phyloP scores from a whole-genome alignment of 257 asterid species.

The Solanum chiquidenum region DNA sequence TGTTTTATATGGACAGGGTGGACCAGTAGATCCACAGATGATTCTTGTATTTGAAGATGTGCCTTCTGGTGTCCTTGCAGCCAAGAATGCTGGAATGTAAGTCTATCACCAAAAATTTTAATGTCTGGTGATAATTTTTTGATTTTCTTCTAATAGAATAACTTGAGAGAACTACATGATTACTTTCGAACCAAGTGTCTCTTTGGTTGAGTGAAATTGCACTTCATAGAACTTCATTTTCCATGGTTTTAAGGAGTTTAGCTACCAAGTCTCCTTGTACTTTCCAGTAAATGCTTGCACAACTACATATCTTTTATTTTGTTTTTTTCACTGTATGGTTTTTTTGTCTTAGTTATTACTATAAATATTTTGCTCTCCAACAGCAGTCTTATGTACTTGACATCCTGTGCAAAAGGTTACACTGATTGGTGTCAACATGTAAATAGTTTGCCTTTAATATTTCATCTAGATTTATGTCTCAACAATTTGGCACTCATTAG shows the following conservation, averaged over 20 bases:
- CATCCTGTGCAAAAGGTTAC: background rate
- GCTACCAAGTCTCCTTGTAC: background rate
- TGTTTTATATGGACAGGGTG: conserved; percentile 35
- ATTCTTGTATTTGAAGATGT: conserved; percentile 95
- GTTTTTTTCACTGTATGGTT: background rate
- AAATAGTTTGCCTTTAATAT: background rate
- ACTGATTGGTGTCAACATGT: background rate
- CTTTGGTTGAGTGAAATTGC: background rate
- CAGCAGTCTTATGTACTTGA: background rate
- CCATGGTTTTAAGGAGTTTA: background rate
- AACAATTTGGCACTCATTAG: background rate
- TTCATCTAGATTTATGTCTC: background rate
- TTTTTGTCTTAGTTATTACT: background rate
- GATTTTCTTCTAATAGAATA: background rate
- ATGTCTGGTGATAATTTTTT: background rate
- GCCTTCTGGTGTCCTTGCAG: conserved; percentile 83
- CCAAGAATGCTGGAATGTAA: conserved; percentile 88
- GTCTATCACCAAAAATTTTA: conserved; percentile 5
- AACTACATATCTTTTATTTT: background rate
- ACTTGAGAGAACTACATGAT: background rate
- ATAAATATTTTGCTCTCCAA: background rate
- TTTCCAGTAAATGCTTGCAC: background rate
- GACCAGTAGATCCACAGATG: conserved; percentile 41
- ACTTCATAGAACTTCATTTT: background rate
- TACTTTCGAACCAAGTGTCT: background rate